phyloP scores from a whole-genome alignment of 805 yeast species.

The Wilhelminamyces savonicus region DNA sequence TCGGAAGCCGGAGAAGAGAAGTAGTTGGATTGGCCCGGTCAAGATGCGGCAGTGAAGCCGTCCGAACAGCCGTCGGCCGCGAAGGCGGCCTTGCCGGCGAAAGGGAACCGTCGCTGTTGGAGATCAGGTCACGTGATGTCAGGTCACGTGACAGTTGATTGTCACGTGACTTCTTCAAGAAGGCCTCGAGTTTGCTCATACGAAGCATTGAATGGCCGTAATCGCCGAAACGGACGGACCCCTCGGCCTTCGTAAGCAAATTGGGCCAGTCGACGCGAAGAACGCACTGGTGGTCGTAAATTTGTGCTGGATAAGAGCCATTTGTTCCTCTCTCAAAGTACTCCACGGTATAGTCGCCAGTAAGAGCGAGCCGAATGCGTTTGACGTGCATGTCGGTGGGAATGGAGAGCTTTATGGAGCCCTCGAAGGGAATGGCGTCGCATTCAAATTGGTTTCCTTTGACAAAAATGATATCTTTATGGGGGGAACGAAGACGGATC shows the following conservation, averaged over 20 bases:
- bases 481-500: constrained; percentile 30
- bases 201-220: constrained; percentile 31
- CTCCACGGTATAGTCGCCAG: constrained; percentile 39
- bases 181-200: too few species aligned
- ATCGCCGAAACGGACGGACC: constrained; percentile 32
- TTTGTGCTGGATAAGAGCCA: constrained; percentile 26
- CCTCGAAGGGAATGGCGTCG: constrained; percentile 37
- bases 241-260: constrained; percentile 33
- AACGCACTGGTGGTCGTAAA: constrained; percentile 32
- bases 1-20: constrained; percentile 20
- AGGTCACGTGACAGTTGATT: too few species aligned
- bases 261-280: constrained; percentile 44
- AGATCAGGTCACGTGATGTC: too few species aligned
- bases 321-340: constrained; percentile 27
- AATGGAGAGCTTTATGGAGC: constrained; percentile 41
- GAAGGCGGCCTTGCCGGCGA: constrained; percentile 1
- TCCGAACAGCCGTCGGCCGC: constrained; percentile 22
- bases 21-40: constrained; percentile 2
- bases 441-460: constrained; percentile 41
- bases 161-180: too few species aligned
- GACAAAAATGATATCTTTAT: constrained; percentile 36
- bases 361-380: constrained; percentile 29
- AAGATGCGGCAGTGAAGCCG: constrained; percentile 23
- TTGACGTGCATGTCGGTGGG: constrained; percentile 37
- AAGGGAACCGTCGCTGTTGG: too few species aligned